Percentiles rank a stretch among this genome's conserved stretches.
Evolutionary conservation across 2,329 filamentous ascomycete genomes (phyloP).

Genomic region (Ophiostoma pallidulum): DNA sequence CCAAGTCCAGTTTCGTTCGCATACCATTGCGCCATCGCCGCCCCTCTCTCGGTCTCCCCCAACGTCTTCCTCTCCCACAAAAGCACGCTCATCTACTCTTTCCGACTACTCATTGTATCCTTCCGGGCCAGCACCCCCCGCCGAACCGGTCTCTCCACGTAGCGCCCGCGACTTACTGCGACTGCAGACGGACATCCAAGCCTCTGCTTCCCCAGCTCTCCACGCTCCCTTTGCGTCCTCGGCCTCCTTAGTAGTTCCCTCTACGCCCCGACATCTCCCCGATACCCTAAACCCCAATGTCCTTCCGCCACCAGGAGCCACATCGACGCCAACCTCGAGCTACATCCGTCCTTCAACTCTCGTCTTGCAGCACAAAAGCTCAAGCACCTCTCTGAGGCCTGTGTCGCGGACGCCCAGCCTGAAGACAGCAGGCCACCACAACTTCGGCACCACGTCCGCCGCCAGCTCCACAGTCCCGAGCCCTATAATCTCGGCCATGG

Average conservation of each 20-base stretch:
- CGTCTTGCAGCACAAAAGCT: conserved; percentile 31
- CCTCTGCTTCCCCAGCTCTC: conserved; percentile 10
- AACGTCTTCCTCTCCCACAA: not conserved
- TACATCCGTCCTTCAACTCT: conserved; percentile 20
- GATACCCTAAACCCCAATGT: conserved; percentile 3
- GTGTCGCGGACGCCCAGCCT: conserved; percentile 52
- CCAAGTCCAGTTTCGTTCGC: conserved; percentile 21
- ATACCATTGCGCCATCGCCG: conserved; percentile 25
- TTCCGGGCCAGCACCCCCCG: too few species aligned
- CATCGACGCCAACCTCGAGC: conserved; percentile 11
- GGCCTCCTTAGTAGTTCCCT: conserved; percentile 14
- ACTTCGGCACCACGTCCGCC: conserved; percentile 41
- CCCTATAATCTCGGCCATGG: conserved; percentile 65
- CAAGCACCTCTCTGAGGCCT: conserved; percentile 38
- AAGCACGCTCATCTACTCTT: too few species aligned
- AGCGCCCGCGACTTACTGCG: conserved; percentile 4
- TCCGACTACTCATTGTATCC: not conserved
- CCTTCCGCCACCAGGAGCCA: conserved; percentile 5
- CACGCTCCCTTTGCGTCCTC: too few species aligned
- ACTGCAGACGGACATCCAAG: conserved; percentile 12
- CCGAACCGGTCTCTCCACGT: not conserved
- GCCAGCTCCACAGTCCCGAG: conserved; percentile 62
- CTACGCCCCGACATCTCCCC: conserved; percentile 10
- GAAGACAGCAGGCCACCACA: conserved; percentile 40
- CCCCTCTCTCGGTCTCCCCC: conserved; percentile 16